Evolutionary conservation across 129 eudicot species (phyloP).

Genomic region (Flaveria trinervia): DNA sequence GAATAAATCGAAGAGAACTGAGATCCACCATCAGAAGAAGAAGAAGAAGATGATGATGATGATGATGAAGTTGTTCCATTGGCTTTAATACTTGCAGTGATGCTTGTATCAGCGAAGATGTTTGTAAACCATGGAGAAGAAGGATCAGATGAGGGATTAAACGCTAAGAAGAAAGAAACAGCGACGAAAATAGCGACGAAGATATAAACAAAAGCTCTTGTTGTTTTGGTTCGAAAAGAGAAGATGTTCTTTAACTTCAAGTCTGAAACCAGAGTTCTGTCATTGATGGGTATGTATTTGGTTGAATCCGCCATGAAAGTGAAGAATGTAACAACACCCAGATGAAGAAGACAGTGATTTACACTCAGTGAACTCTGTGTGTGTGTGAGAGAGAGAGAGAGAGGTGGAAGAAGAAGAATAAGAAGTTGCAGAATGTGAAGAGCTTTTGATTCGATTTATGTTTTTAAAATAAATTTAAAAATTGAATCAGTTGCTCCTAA

Average conservation of each 20-base stretch:
- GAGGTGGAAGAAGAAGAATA: slow-evolving; percentile 29
- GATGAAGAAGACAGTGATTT: slow-evolving; percentile 11
- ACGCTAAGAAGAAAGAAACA: slow-evolving; percentile 73
- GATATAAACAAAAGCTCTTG: slow-evolving; percentile 51
- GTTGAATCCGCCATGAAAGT: slow-evolving; percentile 62
- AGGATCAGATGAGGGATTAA: slow-evolving; percentile 62
- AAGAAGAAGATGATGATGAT: too few species aligned
- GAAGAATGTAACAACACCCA: neutral
- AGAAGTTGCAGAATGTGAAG: slow-evolving; percentile 2
- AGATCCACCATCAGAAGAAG: slow-evolving; percentile 44
- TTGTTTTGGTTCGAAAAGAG: slow-evolving; percentile 50
- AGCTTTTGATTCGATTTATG: neutral
- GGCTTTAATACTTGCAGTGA: slow-evolving; percentile 1
- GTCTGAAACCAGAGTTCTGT: slow-evolving; percentile 51
- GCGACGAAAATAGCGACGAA: slow-evolving; percentile 58
- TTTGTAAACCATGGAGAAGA: slow-evolving; percentile 74
- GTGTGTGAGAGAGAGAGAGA: neutral
- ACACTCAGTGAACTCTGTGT: slow-evolving; percentile 9
- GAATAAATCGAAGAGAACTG: slow-evolving; percentile 48
- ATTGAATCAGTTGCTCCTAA: neutral
- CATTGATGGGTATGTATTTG: slow-evolving; percentile 65
- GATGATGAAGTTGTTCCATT: slow-evolving; percentile 14
- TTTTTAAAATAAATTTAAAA: neutral
- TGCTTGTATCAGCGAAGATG: slow-evolving; percentile 34
- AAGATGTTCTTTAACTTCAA: slow-evolving; percentile 52